Evolutionary conservation across 1,284 basidiomycete species (phyloP), one percentile per base, ranked within the genome.

Genomic region (Polyporus tsugae): DNA sequence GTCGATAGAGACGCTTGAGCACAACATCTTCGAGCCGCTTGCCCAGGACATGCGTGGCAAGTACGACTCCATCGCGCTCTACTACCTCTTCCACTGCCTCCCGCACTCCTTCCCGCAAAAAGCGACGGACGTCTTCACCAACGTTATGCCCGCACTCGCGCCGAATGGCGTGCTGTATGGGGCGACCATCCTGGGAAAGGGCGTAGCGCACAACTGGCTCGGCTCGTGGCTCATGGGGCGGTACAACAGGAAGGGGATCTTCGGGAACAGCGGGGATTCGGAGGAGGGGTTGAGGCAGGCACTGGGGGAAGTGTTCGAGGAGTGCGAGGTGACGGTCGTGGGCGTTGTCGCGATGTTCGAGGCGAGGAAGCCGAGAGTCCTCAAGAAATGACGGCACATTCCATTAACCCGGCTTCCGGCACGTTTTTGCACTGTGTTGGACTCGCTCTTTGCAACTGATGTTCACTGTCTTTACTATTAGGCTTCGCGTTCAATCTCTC

Each of bases 51-150:
- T 68, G 59, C 65, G 52, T 38, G 68, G 62, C 19, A 59, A 29
- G 41, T 75, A 73, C 68, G 73, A 76, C 62, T 74, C 75, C 19
- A 65, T 75, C 63, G 74, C 75, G 55, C 63, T 75, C 15, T 75
- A 74, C 70, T 74, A 77, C 67, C 38, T 75, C 39, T 67, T 78
- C 63, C 74, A 78, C 63, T 74, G 73, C 62, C 71, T 78, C 44
- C 75, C 73, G 0, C 75, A 75, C 19, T 29, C 64, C n/a, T 71
- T 78, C 55, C 72, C 73, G 10, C 53, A 58, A 17, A 77, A 77
- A 63, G 73, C 69, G 13, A 60, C 29, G 10, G 44, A 62, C 4
- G 72, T 75, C 7, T 65, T 75, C 59, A 60, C 64, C 2, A 58
- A 41, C 29, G n/a, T 74, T 6, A 53, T 41, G 9, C 66, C 74